Evolutionary conservation across 2,329 filamentous ascomycete species (phyloP), one percentile per base, ranked within the genome.

Genomic region (Venturiaceae sp.): DNA sequence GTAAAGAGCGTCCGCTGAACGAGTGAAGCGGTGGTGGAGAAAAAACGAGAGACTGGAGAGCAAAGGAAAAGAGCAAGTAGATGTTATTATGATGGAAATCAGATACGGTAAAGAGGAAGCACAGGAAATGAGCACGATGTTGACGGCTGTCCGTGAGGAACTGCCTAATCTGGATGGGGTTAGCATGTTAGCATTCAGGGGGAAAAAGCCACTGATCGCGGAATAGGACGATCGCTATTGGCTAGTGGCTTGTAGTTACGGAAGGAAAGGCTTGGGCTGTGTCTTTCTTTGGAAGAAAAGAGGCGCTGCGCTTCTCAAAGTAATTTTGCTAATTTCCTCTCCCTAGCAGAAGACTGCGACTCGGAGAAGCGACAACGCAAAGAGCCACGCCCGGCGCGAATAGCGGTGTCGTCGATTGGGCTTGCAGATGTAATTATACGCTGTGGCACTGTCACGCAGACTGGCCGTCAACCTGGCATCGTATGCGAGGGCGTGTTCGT

Each of bases 1-100:
- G 19, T 72, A 87, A 87, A 75, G 85, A 88, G 78, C 84, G 86
- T 83, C 88, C 87, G 88, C 88, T 91, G 77, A 92, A 90, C 74
- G 88, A 90, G 84, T 90, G 87, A 89, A 89, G 86, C 86, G 85
- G 85, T 86, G 69, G 74, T 78, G 73, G 77, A 77, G 66, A 66
- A 59, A 63, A 69, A 68, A 67, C 65, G 66, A 69, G 65, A 67
- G 71, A 66, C 67, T 65, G 65, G 67, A 66, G 62, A 67, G 23
- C 44, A 64, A 66, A 55, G 64, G 61, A 67, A 66, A 69, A 66
- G 64, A 64, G 64, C 41, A 59, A 55, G 60, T 57, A 57, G 33
- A 53, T 47, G 53, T 54, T 61, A 62, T 60, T 26, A 50, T 52
- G 61, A 60, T 70, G 70, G 67, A 69, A 66, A 68, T 11, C 37